Evolutionary conservation across 345 rosid genomes (phyloP).

Genomic region (Psidium guajava): DNA sequence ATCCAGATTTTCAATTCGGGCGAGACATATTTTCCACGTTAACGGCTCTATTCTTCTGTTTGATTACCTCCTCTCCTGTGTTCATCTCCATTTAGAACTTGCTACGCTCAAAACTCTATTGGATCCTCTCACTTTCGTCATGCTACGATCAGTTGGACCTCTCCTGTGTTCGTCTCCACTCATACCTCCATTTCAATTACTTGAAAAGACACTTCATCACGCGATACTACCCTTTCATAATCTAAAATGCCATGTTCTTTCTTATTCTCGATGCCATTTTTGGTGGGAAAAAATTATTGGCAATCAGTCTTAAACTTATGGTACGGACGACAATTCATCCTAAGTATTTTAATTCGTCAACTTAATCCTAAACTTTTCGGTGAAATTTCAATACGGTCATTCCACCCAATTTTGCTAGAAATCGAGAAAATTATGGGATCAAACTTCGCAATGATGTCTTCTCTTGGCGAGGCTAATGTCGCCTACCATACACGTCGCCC

Average conservation of each 20-base stretch:
- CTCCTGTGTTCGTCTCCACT: no score
- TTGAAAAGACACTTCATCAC: no score
- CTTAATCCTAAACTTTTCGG: accelerated
- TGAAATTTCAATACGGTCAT: accelerated
- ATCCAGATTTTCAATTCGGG: no score
- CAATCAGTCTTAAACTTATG: background rate
- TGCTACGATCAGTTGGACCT: background rate
- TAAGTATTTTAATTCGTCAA: background rate
- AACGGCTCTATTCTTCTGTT: background rate
- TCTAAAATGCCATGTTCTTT: background rate
- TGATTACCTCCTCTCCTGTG: background rate
- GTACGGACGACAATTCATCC: accelerated
- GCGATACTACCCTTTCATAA: background rate
- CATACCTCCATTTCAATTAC: background rate
- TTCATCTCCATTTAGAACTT: background rate
- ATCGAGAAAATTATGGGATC: accelerated
- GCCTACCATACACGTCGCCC: background rate
- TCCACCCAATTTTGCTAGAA: accelerated
- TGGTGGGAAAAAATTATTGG: background rate
- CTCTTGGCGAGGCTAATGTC: background rate
- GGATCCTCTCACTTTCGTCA: background rate
- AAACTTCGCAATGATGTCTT: background rate
- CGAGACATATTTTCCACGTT: no score
- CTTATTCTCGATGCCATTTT: background rate
- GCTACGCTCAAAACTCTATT: background rate